Conservation (phyloP, 2,329 filamentous ascomycete genomes). For the Colletotrichum gloeosporioides region DNA sequence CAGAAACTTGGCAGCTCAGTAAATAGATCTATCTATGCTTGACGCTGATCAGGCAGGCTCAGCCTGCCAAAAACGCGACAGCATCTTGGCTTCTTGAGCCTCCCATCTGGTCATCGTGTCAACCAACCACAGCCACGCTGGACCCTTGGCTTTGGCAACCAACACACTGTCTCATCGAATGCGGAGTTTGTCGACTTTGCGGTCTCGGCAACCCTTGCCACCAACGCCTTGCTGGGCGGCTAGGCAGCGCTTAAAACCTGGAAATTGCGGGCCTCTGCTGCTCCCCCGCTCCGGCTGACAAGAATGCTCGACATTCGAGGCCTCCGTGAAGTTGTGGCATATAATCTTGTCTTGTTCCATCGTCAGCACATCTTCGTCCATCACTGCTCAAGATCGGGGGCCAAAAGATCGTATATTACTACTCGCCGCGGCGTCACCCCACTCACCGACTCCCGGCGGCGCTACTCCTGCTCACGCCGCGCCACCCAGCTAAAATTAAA, state of each 20-base stretch:
- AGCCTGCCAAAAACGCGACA: no score
- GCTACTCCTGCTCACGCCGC: neutral
- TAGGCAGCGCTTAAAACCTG: neutral
- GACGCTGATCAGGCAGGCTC: no score
- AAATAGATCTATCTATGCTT: no score
- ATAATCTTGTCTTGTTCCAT: neutral
- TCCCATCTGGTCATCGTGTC: no score
- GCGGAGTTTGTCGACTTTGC: neutral
- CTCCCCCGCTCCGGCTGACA: neutral
- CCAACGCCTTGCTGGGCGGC: neutral
- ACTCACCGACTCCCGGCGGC: neutral
- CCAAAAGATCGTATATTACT: neutral
- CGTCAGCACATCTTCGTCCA: neutral
- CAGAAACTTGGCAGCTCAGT: no score
- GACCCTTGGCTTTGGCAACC: no score
- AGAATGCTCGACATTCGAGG: neutral
- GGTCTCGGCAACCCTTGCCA: neutral
- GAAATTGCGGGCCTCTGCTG: neutral
- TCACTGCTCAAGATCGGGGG: neutral
- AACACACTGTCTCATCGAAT: neutral
- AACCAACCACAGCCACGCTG: no score
- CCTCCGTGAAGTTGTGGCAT: neutral
- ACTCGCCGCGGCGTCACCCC: neutral
- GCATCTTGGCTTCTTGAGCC: no score
- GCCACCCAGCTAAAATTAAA: neutral